Evolutionary conservation across 2,329 filamentous ascomycete species (phyloP), one percentile per base, ranked within the genome.

Genomic region (Hymenoscyphus occultus): DNA sequence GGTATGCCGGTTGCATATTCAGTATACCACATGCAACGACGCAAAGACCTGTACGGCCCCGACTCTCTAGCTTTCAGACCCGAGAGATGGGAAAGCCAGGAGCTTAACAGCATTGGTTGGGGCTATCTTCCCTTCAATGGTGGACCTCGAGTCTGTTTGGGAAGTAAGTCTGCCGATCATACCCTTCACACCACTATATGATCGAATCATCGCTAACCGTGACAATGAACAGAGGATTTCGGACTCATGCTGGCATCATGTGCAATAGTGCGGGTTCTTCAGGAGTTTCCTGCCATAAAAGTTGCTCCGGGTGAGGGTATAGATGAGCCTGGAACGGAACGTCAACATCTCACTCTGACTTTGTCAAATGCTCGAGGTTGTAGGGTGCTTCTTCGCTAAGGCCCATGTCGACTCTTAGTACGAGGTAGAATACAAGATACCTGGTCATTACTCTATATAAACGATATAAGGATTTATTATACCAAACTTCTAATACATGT

Each of bases 41-140:
- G 40, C 4, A 68, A 69, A 14, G 76, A 78, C 22, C 68, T 80
- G 28, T 82, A 77, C 65, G 79, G 79, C 3, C 64, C 68, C 1
- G 74, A 78, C 40, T 72, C 76, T 1, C 73, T 78, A 14, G 75
- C 76, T 16, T 81, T 80, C 65, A 70, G 70, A 6, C 80, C 80
- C 0, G 79, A 80, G 65, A 67, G 79, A 28, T 81, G 79, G 79
- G 78, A 76, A 14, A 71, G 74, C 0, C 5, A 70, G 74, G 45
- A 76, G 75, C 32, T 76, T 16, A 39, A 69, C 16, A 64, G 65
- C 28, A 56, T 67, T 1, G 64, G 78, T 14, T 83, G 80, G 59
- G 59, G 59, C 12, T 60, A 31, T 60, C 16, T 60, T 45, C 39
- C 59, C 32, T 60, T 60, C 40, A 12, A 60, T 35, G 39, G 40